Evolutionary conservation across 345 rosid species (phyloP).

Genomic region (Eucalyptus paniculata): DNA sequence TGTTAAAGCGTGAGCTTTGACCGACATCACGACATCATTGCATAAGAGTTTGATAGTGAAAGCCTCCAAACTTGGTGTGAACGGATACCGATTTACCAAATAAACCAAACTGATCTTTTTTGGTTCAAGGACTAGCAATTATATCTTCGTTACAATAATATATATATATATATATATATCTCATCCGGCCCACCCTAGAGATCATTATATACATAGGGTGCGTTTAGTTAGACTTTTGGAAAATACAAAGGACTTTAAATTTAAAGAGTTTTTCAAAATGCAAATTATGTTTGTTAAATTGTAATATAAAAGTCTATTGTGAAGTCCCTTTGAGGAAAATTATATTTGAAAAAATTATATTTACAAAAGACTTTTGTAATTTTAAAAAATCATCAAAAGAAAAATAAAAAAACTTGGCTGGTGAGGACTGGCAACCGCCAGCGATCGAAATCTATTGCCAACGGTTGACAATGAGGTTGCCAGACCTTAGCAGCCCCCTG

Average conservation of each 20-base stretch:
- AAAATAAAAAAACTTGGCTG: too few species aligned
- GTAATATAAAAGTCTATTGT: too few species aligned
- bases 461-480: too few species aligned
- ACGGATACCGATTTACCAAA: not conserved
- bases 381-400: too few species aligned
- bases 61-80: not conserved
- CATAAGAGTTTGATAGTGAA: not conserved
- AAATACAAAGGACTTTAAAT: too few species aligned
- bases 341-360: accelerated
- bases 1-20: not conserved
- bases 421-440: accelerated
- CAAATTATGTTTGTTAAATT: too few species aligned
- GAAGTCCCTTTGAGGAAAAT: too few species aligned
- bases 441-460: too few species aligned
- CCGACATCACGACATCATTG: not conserved
- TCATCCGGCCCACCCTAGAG: not conserved
- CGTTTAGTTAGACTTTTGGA: too few species aligned
- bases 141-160: not conserved
- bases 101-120: not conserved
- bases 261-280: accelerated
- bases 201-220: not conserved
- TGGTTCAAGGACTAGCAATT: not conserved
- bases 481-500: accelerated
- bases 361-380: too few species aligned
- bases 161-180: not conserved